phyloP scores from a whole-genome alignment of 169 alveolate genomes.

The Besnoitia besnoiti region DNA sequence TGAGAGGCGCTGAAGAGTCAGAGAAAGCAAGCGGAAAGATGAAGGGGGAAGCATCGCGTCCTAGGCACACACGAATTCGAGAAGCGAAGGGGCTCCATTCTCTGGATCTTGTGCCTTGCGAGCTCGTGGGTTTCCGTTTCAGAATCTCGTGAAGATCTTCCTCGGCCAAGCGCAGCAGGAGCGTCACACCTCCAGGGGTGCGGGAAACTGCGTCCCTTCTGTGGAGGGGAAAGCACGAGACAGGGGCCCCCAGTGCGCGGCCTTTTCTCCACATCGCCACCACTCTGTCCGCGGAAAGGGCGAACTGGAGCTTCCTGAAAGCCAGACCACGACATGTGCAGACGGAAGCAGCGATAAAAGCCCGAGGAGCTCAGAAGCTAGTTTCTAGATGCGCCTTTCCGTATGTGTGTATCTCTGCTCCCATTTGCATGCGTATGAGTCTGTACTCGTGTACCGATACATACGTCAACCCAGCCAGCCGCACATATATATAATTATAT shows the following conservation, averaged over 20 bases:
- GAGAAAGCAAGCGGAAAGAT: no score
- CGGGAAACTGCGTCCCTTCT: neutral
- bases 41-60: no score
- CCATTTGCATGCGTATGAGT: neutral
- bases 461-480: neutral
- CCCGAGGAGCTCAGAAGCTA: neutral
- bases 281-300: neutral
- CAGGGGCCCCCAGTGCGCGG: neutral
- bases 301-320: neutral
- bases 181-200: neutral
- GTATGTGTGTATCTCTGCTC: no score
- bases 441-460: neutral
- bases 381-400: neutral
- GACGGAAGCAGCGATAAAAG: neutral
- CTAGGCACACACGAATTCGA: no score
- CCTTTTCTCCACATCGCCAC: neutral
- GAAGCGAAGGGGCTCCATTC: no score
- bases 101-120: no score
- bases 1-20: no score
- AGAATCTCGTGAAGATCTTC: conserved; percentile 11
- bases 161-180: neutral
- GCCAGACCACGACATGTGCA: neutral
- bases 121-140: no score
- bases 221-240: neutral
- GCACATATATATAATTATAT: neutral